Evolutionary conservation across 2,329 filamentous ascomycete genomes (phyloP).

Genomic region (Coniochaeta pulveracea): DNA sequence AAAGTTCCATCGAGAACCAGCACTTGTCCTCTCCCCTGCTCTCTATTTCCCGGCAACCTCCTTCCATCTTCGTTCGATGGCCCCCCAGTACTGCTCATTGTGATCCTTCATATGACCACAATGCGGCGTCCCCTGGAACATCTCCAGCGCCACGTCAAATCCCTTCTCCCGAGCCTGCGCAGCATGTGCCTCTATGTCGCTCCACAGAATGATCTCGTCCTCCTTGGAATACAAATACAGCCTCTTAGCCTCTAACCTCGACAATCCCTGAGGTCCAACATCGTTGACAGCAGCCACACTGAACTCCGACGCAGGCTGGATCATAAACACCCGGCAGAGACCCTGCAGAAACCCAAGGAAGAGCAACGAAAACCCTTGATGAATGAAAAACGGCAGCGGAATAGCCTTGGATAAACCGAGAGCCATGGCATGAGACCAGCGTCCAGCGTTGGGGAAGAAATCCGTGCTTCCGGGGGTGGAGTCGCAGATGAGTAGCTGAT

Average conservation of each 20-base stretch:
- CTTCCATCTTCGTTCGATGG: constrained; percentile 17
- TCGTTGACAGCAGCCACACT: constrained; percentile 25
- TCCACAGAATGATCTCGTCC: constrained; percentile 42
- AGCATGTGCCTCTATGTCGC: constrained; percentile 44
- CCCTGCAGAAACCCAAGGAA: constrained; percentile 26
- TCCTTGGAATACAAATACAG: constrained; percentile 48
- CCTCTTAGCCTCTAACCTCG: constrained; percentile 26
- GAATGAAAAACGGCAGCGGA: constrained; percentile 33
- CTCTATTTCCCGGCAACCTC: neutral
- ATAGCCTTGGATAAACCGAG: constrained; percentile 33
- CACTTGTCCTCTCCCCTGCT: too few relatives aligned
- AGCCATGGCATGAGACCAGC: constrained; percentile 42
- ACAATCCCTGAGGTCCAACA: constrained; percentile 16
- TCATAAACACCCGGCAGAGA: constrained; percentile 23
- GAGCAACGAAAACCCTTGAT: constrained; percentile 31
- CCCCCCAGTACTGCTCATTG: constrained; percentile 45
- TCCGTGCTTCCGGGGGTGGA: constrained; percentile 39
- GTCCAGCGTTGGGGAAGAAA: constrained; percentile 28
- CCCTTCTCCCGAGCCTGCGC: constrained; percentile 34
- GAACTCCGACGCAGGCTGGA: constrained; percentile 27
- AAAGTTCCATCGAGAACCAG: too few relatives aligned
- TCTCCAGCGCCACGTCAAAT: constrained; percentile 33
- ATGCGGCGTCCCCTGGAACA: constrained; percentile 48
- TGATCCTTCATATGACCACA: constrained; percentile 50
- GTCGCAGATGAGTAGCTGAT: constrained; percentile 36